Conservation (phyloP, 257 asterid species). For the Nicotiana obtusifolia region DNA sequence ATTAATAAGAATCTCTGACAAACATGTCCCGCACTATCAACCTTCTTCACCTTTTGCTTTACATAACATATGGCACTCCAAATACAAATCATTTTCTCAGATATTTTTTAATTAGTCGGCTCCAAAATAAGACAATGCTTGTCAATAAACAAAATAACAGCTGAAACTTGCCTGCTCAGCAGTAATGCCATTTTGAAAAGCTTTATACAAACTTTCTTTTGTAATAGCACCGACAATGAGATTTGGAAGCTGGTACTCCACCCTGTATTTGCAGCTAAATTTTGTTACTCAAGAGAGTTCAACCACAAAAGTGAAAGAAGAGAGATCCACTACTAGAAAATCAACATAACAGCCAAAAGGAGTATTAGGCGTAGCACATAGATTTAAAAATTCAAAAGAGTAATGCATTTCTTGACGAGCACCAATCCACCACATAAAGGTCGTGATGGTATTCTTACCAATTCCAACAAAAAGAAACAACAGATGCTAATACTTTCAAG, state of each 20-base stretch:
- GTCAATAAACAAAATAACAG: neutral
- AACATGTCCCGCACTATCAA: neutral
- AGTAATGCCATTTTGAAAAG: conserved; percentile 80
- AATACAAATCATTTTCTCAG: neutral
- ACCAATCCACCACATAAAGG: neutral
- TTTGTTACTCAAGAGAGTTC: neutral
- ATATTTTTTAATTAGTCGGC: neutral
- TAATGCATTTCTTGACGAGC: neutral
- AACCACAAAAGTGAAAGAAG: neutral
- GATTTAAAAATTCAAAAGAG: neutral
- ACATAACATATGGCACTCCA: neutral
- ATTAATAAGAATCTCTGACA: neutral
- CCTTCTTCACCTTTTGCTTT: neutral
- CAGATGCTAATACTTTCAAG: neutral
- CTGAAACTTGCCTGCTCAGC: conserved; percentile 67
- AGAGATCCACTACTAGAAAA: neutral
- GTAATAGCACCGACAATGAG: conserved; percentile 90
- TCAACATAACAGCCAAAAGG: neutral
- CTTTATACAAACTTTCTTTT: conserved; percentile 90
- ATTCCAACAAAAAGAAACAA: neutral
- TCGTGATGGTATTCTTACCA: neutral
- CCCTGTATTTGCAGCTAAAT: conserved; percentile 48
- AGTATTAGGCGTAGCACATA: neutral
- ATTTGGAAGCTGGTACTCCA: conserved; percentile 96
- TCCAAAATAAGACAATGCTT: neutral